Conservation (phyloP, 2,329 filamentous ascomycete species). For the Clarireedia sp. region DNA sequence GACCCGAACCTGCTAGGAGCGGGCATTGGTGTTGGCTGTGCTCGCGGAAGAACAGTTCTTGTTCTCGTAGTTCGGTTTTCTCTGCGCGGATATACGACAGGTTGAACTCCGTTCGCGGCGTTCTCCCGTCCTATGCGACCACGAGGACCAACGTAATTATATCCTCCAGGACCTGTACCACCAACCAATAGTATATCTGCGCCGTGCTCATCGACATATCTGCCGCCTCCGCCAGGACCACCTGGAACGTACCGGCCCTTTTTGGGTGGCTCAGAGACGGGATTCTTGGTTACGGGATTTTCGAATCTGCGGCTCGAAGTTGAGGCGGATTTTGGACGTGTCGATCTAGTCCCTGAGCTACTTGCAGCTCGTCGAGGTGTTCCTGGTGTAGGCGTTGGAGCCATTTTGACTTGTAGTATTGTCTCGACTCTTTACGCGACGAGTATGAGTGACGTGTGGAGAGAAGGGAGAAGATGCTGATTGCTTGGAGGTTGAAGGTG, state of each 20-base stretch:
- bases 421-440: slow-evolving; percentile 1
- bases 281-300: slow-evolving; percentile 18
- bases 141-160: slow-evolving; percentile 43
- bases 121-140: slow-evolving; percentile 46
- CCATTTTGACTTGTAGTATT: slow-evolving; percentile 5
- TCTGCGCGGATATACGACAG: slow-evolving; percentile 39
- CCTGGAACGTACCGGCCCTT: slow-evolving; percentile 74
- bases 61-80: slow-evolving; percentile 50
- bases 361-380: slow-evolving; percentile 9
- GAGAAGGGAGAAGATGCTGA: slow-evolving; percentile 5
- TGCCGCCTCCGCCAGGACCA: slow-evolving; percentile 75
- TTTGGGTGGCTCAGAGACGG: slow-evolving; percentile 44
- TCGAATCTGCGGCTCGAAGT: slow-evolving; percentile 15
- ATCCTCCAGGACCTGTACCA: slow-evolving; percentile 39
- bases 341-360: slow-evolving; percentile 9
- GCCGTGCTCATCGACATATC: slow-evolving; percentile 69
- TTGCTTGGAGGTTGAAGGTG: slow-evolving; percentile 1
- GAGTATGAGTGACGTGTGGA: slow-evolving; percentile 1
- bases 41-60: slow-evolving; percentile 42
- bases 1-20: slow-evolving; percentile 21
- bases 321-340: slow-evolving; percentile 22
- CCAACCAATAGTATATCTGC: slow-evolving; percentile 47
- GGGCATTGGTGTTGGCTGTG: slow-evolving; percentile 40
- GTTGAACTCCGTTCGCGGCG: slow-evolving; percentile 37
- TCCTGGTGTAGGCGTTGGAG: slow-evolving; percentile 7